Conservation (phyloP, 345 rosid species). For the Murraya koenigii region DNA sequence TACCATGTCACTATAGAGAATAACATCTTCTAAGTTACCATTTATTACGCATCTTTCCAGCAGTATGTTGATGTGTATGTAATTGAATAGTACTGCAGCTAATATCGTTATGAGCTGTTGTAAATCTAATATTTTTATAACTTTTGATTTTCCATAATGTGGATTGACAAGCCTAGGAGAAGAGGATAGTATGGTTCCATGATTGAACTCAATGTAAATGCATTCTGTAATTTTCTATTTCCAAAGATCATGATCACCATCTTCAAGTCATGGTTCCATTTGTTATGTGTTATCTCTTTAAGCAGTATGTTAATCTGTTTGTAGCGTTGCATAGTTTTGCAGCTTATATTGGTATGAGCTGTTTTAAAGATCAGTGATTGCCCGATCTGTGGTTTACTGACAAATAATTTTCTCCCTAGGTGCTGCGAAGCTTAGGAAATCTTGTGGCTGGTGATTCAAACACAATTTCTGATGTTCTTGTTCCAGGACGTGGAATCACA, state of each 20-base stretch:
- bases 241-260: not conserved
- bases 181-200: not conserved
- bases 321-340: not conserved
- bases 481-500: constrained; percentile 62
- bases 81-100: not conserved
- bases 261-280: not conserved
- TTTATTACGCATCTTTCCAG: not conserved
- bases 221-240: not conserved
- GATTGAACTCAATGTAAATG: not conserved
- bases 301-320: not conserved
- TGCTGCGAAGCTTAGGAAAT: constrained; percentile 86
- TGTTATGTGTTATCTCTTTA: not conserved
- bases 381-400: constrained; percentile 19
- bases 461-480: constrained; percentile 53
- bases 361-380: not conserved
- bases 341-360: not conserved
- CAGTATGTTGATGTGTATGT: not conserved
- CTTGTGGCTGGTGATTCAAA: constrained; percentile 86
- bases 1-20: not conserved
- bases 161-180: not conserved
- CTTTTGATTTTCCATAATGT: not conserved
- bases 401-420: constrained; percentile 37
- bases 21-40: not conserved
- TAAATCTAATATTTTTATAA: not conserved
- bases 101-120: not conserved